Base-by-base conservation (phyloP, 192 early-diverging fungal species). In the Coemansia erecta region DNA sequence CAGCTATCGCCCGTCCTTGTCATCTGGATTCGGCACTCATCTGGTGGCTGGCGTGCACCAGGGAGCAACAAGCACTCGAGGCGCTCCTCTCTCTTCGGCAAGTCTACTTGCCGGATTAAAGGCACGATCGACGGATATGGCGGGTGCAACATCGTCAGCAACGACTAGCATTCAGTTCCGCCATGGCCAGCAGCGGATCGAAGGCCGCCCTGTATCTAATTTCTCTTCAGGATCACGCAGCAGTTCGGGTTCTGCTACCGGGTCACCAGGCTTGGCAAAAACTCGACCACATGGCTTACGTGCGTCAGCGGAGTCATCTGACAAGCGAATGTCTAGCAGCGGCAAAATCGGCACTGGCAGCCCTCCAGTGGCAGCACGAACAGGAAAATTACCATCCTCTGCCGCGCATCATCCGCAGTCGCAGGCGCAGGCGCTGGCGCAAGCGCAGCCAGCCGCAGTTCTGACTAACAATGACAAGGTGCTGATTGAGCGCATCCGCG, bases 31-130 rank as follows among this genome's bases (percentile, higher is more conserved):
- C 56, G 62, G 62, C 28, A 57, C 53, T 40, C 62, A 71, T 39
- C n/a, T 26, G 14, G 53, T 56, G 8, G 58, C 61, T 19, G 68
- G 68, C 12, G 22, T 55, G 39, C 46, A 58, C 31, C 48, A 31
- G 10, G 48, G n/a, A 22, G 8, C 23, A 10, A 14, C 19, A 28
- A 24, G 41, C 50, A 28, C 33, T 6, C 15, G 33, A 17, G 28
- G 42, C 17, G 28, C 48, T n/a, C 19, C 22, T 8, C 45, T 64
- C 2, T 60, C 68, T n/a, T 71, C 68, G 37, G 42, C 68, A n/a
- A 64, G 28, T 19, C 40, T 71, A 14, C 49, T 71, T 46, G 68
- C 68, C 11, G 55, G 60, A 0, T 19, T 70, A 19, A 53, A 59
- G 40, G 61, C 61, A 15, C 53, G 61, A 17, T 63, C 68, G 13